Percentiles rank a stretch among this genome's conserved stretches.
phyloP scores from a whole-genome alignment of 2,329 filamentous ascomycete species.

The Trichoderma atroviride region DNA sequence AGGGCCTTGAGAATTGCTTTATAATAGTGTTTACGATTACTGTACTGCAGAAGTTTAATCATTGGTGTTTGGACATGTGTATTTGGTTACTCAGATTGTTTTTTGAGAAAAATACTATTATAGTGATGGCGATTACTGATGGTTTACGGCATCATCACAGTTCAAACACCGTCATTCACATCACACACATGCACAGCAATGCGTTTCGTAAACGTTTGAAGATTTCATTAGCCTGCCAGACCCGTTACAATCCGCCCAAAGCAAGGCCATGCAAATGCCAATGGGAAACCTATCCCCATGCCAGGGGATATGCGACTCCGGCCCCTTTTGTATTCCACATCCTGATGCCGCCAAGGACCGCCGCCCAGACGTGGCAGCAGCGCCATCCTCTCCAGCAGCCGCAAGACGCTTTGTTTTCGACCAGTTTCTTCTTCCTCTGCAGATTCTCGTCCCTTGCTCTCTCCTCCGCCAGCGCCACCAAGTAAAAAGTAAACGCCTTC shows the following conservation, averaged over 20 bases:
- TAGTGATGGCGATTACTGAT: not conserved
- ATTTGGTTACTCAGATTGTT: too few relatives aligned
- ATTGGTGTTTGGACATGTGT: too few relatives aligned
- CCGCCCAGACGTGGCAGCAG: constrained; percentile 13
- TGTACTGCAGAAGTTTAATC: too few relatives aligned
- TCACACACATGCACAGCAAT: not conserved
- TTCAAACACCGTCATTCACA: not conserved
- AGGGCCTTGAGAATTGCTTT: not conserved
- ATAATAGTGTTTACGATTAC: not conserved
- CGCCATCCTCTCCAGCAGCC: constrained; percentile 9
- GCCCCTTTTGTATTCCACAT: constrained; percentile 35
- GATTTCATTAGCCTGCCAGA: constrained; percentile 57
- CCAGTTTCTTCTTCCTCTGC: constrained; percentile 5
- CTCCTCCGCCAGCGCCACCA: constrained; percentile 2
- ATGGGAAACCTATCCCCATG: constrained; percentile 46
- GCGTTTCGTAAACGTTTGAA: constrained; percentile 44
- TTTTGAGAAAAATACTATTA: too few relatives aligned
- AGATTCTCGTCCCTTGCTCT: not conserved
- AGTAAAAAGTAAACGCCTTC: not conserved
- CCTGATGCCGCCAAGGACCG: constrained; percentile 15
- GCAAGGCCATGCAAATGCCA: constrained; percentile 57
- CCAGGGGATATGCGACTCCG: constrained; percentile 46
- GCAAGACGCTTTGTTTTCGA: constrained; percentile 10
- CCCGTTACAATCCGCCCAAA: constrained; percentile 53
- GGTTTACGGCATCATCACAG: not conserved